phyloP scores from a whole-genome alignment of 345 rosid genomes.

The Tarenaya hassleriana region DNA sequence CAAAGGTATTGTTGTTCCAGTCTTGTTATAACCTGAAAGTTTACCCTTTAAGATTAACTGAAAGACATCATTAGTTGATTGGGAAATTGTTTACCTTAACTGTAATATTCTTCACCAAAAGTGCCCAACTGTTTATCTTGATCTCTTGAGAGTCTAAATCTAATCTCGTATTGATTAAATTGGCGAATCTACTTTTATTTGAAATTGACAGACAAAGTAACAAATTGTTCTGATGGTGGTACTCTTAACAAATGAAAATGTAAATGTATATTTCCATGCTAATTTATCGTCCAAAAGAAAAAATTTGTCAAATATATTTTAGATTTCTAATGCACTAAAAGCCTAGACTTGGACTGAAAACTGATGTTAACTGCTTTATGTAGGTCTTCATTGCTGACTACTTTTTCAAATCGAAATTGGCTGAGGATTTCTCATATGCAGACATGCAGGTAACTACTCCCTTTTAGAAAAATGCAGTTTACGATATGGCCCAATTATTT shows the following conservation, averaged over 20 bases:
- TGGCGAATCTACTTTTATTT: too few species aligned
- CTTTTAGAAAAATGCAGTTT: not conserved
- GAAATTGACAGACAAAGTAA: too few species aligned
- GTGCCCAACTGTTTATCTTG: not conserved
- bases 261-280: too few species aligned
- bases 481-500: conserved; percentile 1
- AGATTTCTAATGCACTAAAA: too few species aligned
- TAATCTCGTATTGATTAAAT: too few species aligned
- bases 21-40: conserved; percentile 2
- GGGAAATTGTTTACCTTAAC: not conserved
- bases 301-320: too few species aligned
- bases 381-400: conserved; percentile 95
- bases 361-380: conserved; percentile 21
- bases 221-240: too few species aligned
- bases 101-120: not conserved
- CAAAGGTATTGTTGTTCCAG: conserved; percentile 49
- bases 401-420: conserved; percentile 69
- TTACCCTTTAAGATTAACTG: not conserved
- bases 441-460: conserved; percentile 62
- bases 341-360: not conserved
- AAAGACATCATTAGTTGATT: not conserved
- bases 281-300: too few species aligned
- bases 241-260: too few species aligned
- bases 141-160: not conserved
- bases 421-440: conserved; percentile 57